Evolutionary conservation across 176 grass and related monocot genomes (phyloP).

Genomic region (Aegilops longissima): DNA sequence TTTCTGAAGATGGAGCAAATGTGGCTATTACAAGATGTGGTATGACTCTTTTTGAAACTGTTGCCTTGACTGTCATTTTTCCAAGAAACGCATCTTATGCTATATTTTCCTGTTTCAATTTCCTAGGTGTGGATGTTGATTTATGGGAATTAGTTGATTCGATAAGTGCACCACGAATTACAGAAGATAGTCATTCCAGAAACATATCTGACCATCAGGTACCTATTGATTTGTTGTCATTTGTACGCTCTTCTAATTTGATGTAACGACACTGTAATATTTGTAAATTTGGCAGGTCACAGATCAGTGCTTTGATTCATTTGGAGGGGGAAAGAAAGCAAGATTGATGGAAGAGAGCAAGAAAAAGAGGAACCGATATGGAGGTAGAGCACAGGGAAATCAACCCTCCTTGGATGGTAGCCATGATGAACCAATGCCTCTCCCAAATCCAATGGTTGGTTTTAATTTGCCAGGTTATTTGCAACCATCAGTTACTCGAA

Average conservation of each 20-base stretch:
- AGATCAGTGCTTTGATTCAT: neutral
- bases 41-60: conserved; percentile 33
- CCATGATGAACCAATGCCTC: conserved; percentile 1
- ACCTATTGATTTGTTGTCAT: conserved; percentile 6
- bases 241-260: neutral
- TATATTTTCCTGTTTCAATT: conserved; percentile 19
- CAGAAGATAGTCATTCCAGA: conserved; percentile 13
- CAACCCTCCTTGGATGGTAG: conserved; percentile 23
- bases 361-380: conserved; percentile 42
- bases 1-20: conserved; percentile 16
- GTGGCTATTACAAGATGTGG: conserved; percentile 77
- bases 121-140: conserved; percentile 55
- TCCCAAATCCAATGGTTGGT: conserved; percentile 70
- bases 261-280: neutral
- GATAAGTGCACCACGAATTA: conserved; percentile 56
- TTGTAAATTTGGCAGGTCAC: conserved; percentile 25
- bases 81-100: neutral
- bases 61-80: neutral
- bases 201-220: conserved; percentile 48
- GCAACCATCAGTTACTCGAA: conserved; percentile 6
- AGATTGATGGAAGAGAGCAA: conserved; percentile 3
- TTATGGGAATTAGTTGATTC: conserved; percentile 66
- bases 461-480: conserved; percentile 49
- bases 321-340: conserved; percentile 16
- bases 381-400: conserved; percentile 22